Base-by-base conservation (phyloP, 345 rosid genomes). In the Alliaria petiolata region DNA sequence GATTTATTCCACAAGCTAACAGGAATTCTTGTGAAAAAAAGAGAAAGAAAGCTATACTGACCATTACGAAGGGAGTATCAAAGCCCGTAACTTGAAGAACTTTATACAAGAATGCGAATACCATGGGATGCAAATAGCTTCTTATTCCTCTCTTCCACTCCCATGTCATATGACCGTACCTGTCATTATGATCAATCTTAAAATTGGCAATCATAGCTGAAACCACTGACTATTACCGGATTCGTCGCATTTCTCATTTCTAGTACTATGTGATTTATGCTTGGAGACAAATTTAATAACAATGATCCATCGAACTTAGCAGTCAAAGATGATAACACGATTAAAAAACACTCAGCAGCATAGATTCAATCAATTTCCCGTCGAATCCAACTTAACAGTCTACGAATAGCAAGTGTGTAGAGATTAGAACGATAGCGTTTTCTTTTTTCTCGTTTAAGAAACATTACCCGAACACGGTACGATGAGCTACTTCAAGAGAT, bases 131-230 rank as follows among this genome's bases (percentile, higher is more conserved):
- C 85, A 91, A 79, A 78, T 88, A 95, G 84, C 97, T 85, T 53
- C 97, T 84, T 61, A 91, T 86, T 14, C 97, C 93, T 77, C 84
- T 83, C 82, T 87, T 76, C 95, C 95, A 95, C 68, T 95, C 97
- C 99, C 96, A 91, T 15, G 96, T 89, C 91, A 91, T 63, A 72
- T 91, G 93, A 51, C 99, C 97, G 72, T 91, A 88, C 65, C 99
- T 95, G 75, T 47, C 79, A 69, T 35, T 10, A 26, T 8, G 3
- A 47, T 28, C 28, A 56, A 39, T 42, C 15, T 61, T 40, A 19
- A 39, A 30, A 39, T n/a, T 33, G 56, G 10, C 34, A 35, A 4
- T n/a, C 22, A 28, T 42, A 11, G 39, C 61, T 50, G n/a, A n/a
- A n/a, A n/a, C n/a, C n/a, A n/a, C n/a, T n/a, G 7, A 31, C 10